phyloP scores from a whole-genome alignment of 148 eudicot species.

The Cornus kousa region DNA sequence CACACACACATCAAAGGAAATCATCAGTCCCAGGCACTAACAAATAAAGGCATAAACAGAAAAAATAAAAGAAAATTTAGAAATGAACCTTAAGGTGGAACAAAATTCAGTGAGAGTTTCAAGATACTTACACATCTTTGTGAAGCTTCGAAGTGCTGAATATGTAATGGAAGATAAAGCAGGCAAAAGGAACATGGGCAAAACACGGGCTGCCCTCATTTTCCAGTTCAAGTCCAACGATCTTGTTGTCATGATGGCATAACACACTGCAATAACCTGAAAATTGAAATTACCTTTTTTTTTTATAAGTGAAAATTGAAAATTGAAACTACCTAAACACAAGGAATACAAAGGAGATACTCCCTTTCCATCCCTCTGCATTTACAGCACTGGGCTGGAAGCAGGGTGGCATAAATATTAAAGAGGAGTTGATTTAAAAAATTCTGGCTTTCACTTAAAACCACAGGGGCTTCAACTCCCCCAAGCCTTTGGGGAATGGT shows the following conservation, averaged over 20 bases:
- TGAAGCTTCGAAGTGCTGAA: conserved; percentile 49
- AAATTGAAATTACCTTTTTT: conserved; percentile 10
- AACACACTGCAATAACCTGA: conserved; percentile 81
- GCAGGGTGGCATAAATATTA: neutral
- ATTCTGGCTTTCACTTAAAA: neutral
- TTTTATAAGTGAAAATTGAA: too few species aligned
- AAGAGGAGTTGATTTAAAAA: neutral
- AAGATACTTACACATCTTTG: conserved; percentile 63
- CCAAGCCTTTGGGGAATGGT: too few species aligned
- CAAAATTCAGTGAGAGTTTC: neutral
- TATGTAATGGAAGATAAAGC: conserved; percentile 50
- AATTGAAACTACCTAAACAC: conserved; percentile 9
- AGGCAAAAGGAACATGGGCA: conserved; percentile 93
- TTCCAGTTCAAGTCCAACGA: conserved; percentile 67
- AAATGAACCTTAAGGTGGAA: neutral
- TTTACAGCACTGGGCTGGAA: neutral
- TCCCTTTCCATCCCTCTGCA: neutral
- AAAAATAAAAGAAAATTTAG: neutral
- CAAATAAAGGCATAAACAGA: neutral
- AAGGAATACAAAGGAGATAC: neutral
- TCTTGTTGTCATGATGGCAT: conserved; percentile 83
- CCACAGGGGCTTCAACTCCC: too few species aligned
- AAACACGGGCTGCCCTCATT: conserved; percentile 74
- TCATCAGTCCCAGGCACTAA: neutral
- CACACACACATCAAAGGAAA: too few species aligned